phyloP scores from a whole-genome alignment of 345 rosid species.

The Bruguiera parviflora region DNA sequence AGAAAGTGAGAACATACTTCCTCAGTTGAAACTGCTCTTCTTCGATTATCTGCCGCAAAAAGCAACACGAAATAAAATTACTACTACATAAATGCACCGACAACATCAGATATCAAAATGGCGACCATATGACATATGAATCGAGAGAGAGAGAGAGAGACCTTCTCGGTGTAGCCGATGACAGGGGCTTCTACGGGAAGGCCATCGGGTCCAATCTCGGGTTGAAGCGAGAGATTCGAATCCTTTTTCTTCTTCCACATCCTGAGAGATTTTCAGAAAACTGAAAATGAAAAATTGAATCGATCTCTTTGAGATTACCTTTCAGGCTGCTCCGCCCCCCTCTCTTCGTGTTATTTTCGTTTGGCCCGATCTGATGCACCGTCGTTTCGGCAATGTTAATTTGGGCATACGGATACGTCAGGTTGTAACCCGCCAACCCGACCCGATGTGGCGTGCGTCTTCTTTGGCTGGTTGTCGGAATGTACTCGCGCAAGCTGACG shows the following conservation, averaged over 20 bases:
- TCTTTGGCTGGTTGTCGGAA: neutral
- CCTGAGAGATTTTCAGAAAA: neutral
- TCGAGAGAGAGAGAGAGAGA: conserved; percentile 19
- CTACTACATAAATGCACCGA: conserved; percentile 10
- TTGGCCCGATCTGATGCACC: too few species aligned
- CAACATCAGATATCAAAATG: neutral
- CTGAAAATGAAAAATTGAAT: too few species aligned
- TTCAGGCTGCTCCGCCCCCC: too few species aligned
- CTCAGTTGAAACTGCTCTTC: conserved; percentile 81
- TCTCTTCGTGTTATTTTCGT: too few species aligned
- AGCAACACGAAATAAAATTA: neutral
- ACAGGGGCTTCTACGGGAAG: conserved; percentile 77
- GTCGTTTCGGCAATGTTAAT: too few species aligned
- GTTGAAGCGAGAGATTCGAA: conserved; percentile 54
- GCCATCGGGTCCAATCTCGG: conserved; percentile 91
- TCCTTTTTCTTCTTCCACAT: conserved; percentile 36
- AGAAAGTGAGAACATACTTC: conserved; percentile 42
- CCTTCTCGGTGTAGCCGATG: conserved; percentile 92
- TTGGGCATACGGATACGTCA: too few species aligned
- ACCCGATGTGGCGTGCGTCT: neutral
- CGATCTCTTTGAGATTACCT: neutral
- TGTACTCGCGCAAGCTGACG: neutral
- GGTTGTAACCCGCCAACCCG: neutral
- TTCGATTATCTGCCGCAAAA: conserved; percentile 56
- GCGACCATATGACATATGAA: neutral